Percentiles rank a stretch among this genome's conserved stretches.
phyloP scores from a whole-genome alignment of 495 filamentous ascomycete genomes.

The Aspergillus ostianus region DNA sequence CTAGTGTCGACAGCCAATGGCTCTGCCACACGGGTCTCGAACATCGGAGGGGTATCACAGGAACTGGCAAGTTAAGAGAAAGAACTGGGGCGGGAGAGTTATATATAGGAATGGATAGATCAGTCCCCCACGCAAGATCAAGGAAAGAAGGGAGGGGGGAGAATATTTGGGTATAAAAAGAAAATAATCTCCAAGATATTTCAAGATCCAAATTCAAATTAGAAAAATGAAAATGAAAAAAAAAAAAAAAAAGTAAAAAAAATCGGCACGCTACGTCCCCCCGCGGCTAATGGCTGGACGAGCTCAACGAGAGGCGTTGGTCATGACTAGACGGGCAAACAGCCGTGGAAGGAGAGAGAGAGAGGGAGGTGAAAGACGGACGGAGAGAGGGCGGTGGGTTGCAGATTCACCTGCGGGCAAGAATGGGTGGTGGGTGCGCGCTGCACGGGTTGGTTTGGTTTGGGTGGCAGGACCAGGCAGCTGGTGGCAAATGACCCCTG shows the following conservation, averaged over 20 bases:
- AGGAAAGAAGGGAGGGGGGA: background rate
- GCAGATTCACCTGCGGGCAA: slow-evolving; percentile 15
- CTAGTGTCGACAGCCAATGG: slow-evolving; percentile 33
- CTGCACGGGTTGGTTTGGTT: slow-evolving; percentile 1
- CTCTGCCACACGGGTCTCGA: slow-evolving; percentile 34
- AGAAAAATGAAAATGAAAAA: too few relatives aligned
- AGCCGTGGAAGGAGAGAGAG: slow-evolving; percentile 8
- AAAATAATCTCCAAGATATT: background rate
- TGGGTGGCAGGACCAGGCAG: slow-evolving; percentile 5
- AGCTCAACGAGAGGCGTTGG: slow-evolving; percentile 22
- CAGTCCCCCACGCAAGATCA: background rate
- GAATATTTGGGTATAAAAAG: background rate
- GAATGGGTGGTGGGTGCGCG: slow-evolving; percentile 8
- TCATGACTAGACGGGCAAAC: slow-evolving; percentile 24
- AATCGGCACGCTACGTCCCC: slow-evolving; percentile 17
- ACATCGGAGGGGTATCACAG: slow-evolving; percentile 31
- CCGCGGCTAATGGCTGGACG: slow-evolving; percentile 21
- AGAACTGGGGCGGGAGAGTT: background rate
- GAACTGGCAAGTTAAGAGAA: slow-evolving; percentile 11
- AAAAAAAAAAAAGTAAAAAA: background rate
- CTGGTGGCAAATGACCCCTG: slow-evolving; percentile 4
- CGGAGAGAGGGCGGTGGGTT: slow-evolving; percentile 10
- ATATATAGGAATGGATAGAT: background rate
- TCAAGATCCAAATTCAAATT: background rate
- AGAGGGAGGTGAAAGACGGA: slow-evolving; percentile 6